phyloP scores from a whole-genome alignment of 1,139 yeast genomes.

The Meyerozyma athensensis region DNA sequence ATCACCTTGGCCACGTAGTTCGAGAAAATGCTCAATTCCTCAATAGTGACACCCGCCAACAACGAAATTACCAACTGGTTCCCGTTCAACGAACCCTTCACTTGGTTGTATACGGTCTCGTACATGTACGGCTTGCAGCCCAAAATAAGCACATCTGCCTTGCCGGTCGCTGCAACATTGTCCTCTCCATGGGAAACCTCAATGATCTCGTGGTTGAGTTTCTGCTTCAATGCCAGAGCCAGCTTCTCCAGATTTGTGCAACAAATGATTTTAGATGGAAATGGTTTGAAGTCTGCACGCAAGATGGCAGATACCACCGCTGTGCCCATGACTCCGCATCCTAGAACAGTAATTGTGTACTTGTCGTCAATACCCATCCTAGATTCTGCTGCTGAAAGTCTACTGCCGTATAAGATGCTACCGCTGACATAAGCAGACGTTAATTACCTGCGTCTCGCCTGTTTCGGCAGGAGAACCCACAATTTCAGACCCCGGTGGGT shows the following conservation, averaged over 20 bases:
- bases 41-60: constrained; percentile 89
- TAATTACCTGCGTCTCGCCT: constrained; percentile 2
- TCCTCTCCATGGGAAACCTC: constrained; percentile 49
- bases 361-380: constrained; percentile 16
- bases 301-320: constrained; percentile 85
- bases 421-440: background rate
- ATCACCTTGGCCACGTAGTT: constrained; percentile 78
- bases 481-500: background rate
- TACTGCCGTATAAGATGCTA: background rate
- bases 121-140: constrained; percentile 88
- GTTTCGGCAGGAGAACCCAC: background rate
- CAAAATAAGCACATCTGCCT: constrained; percentile 67
- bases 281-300: constrained; percentile 42
- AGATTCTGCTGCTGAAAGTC: background rate
- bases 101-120: constrained; percentile 48
- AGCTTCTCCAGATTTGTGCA: constrained; percentile 63
- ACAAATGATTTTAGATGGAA: constrained; percentile 69
- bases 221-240: constrained; percentile 39
- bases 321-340: constrained; percentile 95
- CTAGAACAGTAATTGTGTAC: constrained; percentile 74
- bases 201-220: constrained; percentile 39
- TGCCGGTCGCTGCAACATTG: constrained; percentile 54
- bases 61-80: constrained; percentile 71
- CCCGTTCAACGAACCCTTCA: constrained; percentile 29
- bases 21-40: constrained; percentile 54